These are phyloP conservation scores for Botrytis hyacinthi DNA, from an alignment of 2,329 filamentous ascomycete species.

Conservation along the genomic window DNA sequence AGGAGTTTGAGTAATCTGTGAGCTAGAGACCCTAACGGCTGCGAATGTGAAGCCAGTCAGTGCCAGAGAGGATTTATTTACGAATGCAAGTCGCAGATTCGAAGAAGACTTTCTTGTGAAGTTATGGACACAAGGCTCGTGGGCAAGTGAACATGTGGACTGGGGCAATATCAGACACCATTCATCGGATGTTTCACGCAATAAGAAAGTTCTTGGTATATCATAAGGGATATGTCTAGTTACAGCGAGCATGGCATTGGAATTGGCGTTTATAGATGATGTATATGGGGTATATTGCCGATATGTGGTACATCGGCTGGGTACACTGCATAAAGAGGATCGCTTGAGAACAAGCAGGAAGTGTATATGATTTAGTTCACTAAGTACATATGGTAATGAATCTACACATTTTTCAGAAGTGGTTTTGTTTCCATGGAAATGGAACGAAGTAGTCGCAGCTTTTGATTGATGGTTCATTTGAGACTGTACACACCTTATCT, in stretches of 20 bases:
- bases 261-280: slow-evolving; percentile 8
- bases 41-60: not conserved
- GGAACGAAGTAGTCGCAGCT: not conserved
- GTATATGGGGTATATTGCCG: not conserved
- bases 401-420: not conserved
- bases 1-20: not conserved
- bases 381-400: slow-evolving; percentile 5
- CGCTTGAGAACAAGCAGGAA: not conserved
- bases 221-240: not conserved
- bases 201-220: not conserved
- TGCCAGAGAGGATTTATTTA: not conserved
- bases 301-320: not conserved
- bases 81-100: not conserved
- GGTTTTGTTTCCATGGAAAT: not conserved
- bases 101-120: not conserved
- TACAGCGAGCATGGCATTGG: slow-evolving; percentile 1
- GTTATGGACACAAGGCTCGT: not conserved
- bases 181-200: not conserved
- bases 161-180: not conserved
- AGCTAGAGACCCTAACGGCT: not conserved
- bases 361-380: not conserved
- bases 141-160: not conserved
- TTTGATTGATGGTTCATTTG: not conserved
- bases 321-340: not conserved
- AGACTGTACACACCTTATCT: not conserved